These are phyloP conservation scores for Fusarium beomiforme DNA, from an alignment of 2,329 filamentous ascomycete genomes.

Conservation along the genomic window DNA sequence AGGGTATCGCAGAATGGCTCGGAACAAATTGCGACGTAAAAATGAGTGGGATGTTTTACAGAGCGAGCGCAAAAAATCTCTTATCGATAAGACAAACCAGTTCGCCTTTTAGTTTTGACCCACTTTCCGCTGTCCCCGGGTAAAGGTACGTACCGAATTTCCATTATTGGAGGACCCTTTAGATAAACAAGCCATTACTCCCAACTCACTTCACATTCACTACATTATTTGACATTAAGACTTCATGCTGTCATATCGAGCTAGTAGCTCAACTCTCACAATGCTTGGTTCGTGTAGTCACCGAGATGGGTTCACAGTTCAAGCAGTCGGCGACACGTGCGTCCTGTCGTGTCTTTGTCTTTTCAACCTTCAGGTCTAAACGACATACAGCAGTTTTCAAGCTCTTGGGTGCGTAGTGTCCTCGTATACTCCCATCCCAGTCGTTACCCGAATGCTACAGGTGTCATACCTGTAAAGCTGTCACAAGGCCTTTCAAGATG, in stretches of 20 bases:
- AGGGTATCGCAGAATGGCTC: constrained; percentile 31
- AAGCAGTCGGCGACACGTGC: constrained; percentile 35
- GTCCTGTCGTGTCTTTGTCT: constrained; percentile 24
- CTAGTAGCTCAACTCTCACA: not conserved
- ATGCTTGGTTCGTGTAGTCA: not conserved
- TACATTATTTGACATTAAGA: not conserved
- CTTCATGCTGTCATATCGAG: not conserved
- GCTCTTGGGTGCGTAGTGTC: constrained; percentile 22
- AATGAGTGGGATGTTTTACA: constrained; percentile 37
- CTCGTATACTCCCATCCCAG: not conserved
- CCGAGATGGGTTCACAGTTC: constrained; percentile 21
- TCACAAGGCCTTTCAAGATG: constrained; percentile 20
- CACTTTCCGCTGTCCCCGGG: constrained; percentile 9
- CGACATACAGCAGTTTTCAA: not conserved
- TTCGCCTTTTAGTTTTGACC: not conserved
- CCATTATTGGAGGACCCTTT: not conserved
- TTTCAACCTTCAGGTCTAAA: constrained; percentile 11
- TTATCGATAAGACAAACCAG: constrained; percentile 47
- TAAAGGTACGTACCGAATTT: constrained; percentile 16
- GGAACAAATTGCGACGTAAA: constrained; percentile 30
- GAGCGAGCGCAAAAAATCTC: constrained; percentile 35
- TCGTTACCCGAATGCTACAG: not conserved
- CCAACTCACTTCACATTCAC: not conserved
- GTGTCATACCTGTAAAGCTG: constrained; percentile 25
- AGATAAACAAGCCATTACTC: not conserved